Conservation (phyloP, 78 protist species). For the Protostelium mycophagum region DNA sequence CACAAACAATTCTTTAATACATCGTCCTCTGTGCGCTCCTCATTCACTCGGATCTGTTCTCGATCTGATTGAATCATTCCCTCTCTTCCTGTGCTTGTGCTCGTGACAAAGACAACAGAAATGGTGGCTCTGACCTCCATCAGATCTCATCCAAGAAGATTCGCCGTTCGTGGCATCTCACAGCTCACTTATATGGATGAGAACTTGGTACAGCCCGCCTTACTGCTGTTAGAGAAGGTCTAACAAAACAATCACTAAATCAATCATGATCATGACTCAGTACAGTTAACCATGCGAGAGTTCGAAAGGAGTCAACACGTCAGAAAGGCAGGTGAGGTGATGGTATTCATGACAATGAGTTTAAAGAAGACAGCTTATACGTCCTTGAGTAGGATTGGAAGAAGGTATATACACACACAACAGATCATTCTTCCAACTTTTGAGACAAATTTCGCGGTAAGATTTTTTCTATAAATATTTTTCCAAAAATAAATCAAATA, state of each 20-base stretch:
- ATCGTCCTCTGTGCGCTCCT: too few relatives aligned
- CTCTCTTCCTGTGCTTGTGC: too few relatives aligned
- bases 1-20: neutral
- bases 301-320: neutral
- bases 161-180: neutral
- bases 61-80: too few relatives aligned
- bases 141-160: neutral
- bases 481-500: neutral
- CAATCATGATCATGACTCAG: neutral
- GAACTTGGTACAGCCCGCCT: neutral
- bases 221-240: neutral
- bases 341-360: neutral
- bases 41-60: too few relatives aligned
- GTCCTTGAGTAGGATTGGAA: conserved; percentile 44
- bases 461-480: neutral
- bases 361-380: neutral
- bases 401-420: conserved; percentile 39
- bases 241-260: neutral
- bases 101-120: too few relatives aligned
- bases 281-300: neutral
- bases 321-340: neutral
- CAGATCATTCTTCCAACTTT: conserved; percentile 10
- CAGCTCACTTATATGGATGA: neutral
- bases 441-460: conserved; percentile 17
- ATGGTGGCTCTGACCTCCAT: too few relatives aligned